A percentile compares a stretch with the other conserved stretches of the same genome.
These are phyloP conservation scores for Eremochloa ophiuroides DNA, from an alignment of 176 grass and related monocot genomes.

Conservation along the genomic window DNA sequence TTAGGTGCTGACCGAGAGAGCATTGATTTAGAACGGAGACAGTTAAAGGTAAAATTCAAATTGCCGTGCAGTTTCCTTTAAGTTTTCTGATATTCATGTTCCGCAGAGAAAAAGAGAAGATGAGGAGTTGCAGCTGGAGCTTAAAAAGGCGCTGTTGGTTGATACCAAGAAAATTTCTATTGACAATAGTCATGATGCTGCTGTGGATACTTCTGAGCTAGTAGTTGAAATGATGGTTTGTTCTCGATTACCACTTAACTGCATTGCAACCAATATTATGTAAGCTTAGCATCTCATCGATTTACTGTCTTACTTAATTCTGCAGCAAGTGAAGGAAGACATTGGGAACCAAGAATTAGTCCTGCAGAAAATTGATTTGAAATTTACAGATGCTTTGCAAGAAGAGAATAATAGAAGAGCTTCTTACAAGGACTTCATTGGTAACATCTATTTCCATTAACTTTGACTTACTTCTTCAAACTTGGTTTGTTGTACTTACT, in stretches of 20 bases:
- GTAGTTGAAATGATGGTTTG: constrained; percentile 69
- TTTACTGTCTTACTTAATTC: constrained; percentile 13
- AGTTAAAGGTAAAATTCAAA: constrained; percentile 61
- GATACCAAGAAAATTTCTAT: constrained; percentile 53
- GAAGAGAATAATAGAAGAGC: constrained; percentile 46
- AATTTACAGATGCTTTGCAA: constrained; percentile 29
- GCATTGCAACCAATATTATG: background rate
- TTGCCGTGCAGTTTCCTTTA: background rate
- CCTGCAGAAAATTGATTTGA: constrained; percentile 60
- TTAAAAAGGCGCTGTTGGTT: constrained; percentile 51
- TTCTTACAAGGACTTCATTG: constrained; percentile 46
- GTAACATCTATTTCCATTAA: constrained; percentile 31
- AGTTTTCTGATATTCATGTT: constrained; percentile 16
- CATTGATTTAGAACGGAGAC: constrained; percentile 29
- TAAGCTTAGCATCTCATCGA: constrained; percentile 7
- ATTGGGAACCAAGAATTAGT: constrained; percentile 50
- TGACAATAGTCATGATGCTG: constrained; percentile 38
- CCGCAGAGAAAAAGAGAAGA: constrained; percentile 49
- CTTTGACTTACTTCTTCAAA: background rate
- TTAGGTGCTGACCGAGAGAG: constrained; percentile 20
- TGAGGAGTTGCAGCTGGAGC: constrained; percentile 39
- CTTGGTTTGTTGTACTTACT: background rate
- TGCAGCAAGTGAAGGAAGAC: constrained; percentile 55
- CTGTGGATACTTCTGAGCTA: constrained; percentile 59
- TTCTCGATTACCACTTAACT: constrained; percentile 21